Percentiles rank a stretch among this genome's conserved stretches.
These are phyloP conservation scores for Echinochloa phyllopogon DNA, from an alignment of 176 grass and related monocot genomes.

Conservation along the genomic window DNA sequence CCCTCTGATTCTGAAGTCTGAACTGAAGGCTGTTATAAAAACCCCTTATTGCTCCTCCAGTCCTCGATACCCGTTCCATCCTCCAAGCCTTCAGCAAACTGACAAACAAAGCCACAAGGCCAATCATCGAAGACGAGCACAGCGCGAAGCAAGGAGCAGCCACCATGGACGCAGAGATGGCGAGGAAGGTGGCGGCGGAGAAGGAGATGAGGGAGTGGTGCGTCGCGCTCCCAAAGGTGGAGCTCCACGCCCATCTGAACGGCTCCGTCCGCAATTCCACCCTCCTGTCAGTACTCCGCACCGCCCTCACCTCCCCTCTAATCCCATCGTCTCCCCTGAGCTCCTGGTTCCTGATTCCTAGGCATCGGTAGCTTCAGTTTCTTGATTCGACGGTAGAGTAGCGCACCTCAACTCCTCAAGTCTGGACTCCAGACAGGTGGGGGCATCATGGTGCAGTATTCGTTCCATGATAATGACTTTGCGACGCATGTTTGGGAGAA, in stretches of 20 bases:
- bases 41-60: not conserved
- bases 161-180: slow-evolving; percentile 41
- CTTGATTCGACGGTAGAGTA: slow-evolving; percentile 11
- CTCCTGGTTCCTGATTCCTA: not conserved
- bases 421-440: not conserved
- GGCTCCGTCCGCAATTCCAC: slow-evolving; percentile 94
- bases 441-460: not conserved
- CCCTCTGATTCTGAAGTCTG: not conserved
- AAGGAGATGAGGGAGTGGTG: slow-evolving; percentile 79
- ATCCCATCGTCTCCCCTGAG: not conserved
- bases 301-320: not conserved
- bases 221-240: slow-evolving; percentile 81
- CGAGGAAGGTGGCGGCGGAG: slow-evolving; percentile 32
- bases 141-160: slow-evolving; percentile 10
- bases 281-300: slow-evolving; percentile 68
- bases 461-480: not conserved
- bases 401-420: not conserved
- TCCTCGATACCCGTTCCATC: not conserved
- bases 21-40: not conserved
- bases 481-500: not conserved
- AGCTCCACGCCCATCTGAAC: slow-evolving; percentile 98
- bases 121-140: slow-evolving; percentile 7
- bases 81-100: not conserved
- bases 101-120: not conserved
- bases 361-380: not conserved